Evolutionary conservation across 2,329 filamentous ascomycete genomes (phyloP).

Genomic region (Trichoderma citrinoviride): DNA sequence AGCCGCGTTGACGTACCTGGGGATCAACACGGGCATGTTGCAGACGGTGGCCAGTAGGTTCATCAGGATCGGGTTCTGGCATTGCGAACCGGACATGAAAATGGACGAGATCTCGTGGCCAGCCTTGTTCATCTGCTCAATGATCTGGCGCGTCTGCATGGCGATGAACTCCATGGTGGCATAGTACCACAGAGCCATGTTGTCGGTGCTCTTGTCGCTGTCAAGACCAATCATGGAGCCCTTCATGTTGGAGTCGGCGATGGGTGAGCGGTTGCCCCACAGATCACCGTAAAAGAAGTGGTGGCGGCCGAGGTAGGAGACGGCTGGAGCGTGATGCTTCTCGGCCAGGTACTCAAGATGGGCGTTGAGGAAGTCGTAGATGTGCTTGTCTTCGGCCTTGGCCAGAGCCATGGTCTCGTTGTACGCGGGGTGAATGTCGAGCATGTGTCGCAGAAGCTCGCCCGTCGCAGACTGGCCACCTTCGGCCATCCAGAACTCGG

Average conservation of each 20-base stretch:
- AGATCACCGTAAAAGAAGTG: conserved; percentile 99
- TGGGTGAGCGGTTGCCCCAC: conserved; percentile 92
- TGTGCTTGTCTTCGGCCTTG: conserved; percentile 78
- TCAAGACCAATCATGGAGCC: conserved; percentile 84
- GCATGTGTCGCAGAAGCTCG: conserved; percentile 87
- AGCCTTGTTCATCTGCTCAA: conserved; percentile 87
- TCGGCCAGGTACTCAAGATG: conserved; percentile 76
- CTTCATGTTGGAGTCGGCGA: conserved; percentile 91
- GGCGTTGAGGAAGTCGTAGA: conserved; percentile 92
- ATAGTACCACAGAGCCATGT: conserved; percentile 89
- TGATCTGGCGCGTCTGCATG: conserved; percentile 91
- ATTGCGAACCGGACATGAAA: conserved; percentile 98
- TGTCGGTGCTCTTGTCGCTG: conserved; percentile 81
- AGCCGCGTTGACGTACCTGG: conserved; percentile 88
- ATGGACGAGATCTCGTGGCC: conserved; percentile 88
- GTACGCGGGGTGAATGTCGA: conserved; percentile 92
- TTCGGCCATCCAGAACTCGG: conserved; percentile 94
- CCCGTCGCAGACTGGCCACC: conserved; percentile 96
- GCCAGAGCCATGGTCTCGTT: conserved; percentile 75
- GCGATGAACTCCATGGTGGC: conserved; percentile 98
- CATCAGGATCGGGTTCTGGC: conserved; percentile 93
- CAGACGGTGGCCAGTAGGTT: conserved; percentile 86
- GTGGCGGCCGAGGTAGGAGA: conserved; percentile 85
- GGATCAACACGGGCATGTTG: conserved; percentile 88
- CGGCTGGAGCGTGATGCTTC: conserved; percentile 66